phyloP scores from a whole-genome alignment of 768 basidiomycete species.

The Cystobasidium onofrii region DNA sequence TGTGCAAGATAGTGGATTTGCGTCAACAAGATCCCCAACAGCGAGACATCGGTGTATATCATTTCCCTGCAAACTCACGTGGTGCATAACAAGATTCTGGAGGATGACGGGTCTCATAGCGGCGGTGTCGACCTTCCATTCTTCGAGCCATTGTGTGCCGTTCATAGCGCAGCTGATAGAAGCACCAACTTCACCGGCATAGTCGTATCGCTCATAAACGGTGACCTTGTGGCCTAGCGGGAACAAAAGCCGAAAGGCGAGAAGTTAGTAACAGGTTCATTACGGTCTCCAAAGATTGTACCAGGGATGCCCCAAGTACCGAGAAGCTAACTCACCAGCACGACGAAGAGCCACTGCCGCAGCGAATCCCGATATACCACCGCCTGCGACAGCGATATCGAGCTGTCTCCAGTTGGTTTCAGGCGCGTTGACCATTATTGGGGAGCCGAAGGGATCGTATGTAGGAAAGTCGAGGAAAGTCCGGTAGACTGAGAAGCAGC shows the following conservation, averaged over 20 bases:
- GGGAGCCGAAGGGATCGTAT: neutral
- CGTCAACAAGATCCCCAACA: neutral
- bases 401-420: slow-evolving; percentile 19
- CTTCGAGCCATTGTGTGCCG: slow-evolving; percentile 39
- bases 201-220: slow-evolving; percentile 28
- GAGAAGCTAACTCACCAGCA: slow-evolving; percentile 8
- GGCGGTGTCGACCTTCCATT: slow-evolving; percentile 40
- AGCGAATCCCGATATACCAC: slow-evolving; percentile 21
- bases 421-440: neutral
- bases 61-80: neutral
- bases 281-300: neutral
- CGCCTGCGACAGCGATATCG: slow-evolving; percentile 12
- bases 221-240: slow-evolving; percentile 21
- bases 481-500: neutral
- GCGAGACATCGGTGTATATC: neutral
- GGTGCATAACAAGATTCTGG: slow-evolving; percentile 38
- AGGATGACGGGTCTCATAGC: slow-evolving; percentile 38
- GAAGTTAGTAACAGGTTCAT: neutral
- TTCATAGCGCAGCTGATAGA: slow-evolving; percentile 31
- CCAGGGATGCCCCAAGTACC: no score
- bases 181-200: slow-evolving; percentile 22
- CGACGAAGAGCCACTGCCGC: slow-evolving; percentile 23
- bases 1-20: neutral
- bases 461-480: slow-evolving; percentile 5
- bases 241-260: neutral